phyloP scores from a whole-genome alignment of 352 stramenopile species.

The Blastocystis sp. region DNA sequence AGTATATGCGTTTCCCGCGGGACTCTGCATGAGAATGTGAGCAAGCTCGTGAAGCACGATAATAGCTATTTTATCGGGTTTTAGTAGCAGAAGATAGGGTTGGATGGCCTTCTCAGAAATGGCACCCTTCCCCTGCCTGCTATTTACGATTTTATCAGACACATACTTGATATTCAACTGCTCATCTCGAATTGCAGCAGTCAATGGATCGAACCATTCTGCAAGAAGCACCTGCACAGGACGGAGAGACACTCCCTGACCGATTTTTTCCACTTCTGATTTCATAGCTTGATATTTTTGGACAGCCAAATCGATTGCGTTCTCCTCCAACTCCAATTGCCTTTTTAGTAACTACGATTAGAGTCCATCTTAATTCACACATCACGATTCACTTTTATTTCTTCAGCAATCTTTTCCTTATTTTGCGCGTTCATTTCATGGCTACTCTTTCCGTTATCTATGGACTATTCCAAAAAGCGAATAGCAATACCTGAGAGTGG shows the following conservation, averaged over 20 bases:
- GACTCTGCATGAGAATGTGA: constrained; percentile 63
- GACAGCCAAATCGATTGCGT: constrained; percentile 35
- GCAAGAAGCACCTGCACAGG: constrained; percentile 46
- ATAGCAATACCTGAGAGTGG: not conserved
- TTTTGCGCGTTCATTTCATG: not conserved
- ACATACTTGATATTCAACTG: constrained; percentile 50
- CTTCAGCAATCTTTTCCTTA: constrained; percentile 5
- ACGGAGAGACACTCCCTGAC: constrained; percentile 39
- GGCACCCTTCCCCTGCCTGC: constrained; percentile 10
- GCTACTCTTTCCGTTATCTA: not conserved
- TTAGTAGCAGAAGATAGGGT: constrained; percentile 70
- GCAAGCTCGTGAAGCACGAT: constrained; percentile 70
- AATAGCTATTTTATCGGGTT: constrained; percentile 73
- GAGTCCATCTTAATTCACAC: not conserved
- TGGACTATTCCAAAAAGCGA: not conserved
- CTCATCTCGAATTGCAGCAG: constrained; percentile 61
- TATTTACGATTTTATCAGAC: not conserved
- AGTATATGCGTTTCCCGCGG: constrained; percentile 65
- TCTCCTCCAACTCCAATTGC: constrained; percentile 58
- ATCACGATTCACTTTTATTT: constrained; percentile 4
- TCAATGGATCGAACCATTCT: constrained; percentile 63
- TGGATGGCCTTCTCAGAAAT: constrained; percentile 48
- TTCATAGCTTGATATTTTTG: constrained; percentile 59
- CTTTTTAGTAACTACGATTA: constrained; percentile 1
- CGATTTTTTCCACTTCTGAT: constrained; percentile 57